These are phyloP conservation scores for Rhodomyrtus psidioides DNA, from an alignment of 441 rosid species.

Conservation along the genomic window DNA sequence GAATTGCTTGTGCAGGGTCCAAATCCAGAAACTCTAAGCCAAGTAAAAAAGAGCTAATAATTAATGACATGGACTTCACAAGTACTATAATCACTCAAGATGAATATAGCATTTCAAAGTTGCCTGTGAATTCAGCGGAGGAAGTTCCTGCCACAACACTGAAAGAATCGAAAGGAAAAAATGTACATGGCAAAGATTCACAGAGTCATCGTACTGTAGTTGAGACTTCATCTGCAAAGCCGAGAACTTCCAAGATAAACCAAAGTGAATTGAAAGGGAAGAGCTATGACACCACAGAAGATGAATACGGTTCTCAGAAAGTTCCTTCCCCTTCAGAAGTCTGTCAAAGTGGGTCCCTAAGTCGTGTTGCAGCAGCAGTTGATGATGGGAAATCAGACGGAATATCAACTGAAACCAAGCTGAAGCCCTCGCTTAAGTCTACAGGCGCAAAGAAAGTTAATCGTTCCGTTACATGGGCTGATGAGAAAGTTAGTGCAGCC, in stretches of 20 bases:
- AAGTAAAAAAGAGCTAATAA: conserved; percentile 19
- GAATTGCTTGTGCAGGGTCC: conserved; percentile 34
- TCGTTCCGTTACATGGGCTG: conserved; percentile 23
- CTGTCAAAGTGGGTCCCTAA: conserved; percentile 9
- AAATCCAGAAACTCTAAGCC: conserved; percentile 21
- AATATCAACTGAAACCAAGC: conserved; percentile 23
- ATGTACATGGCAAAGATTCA: conserved; percentile 12
- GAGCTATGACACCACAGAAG: conserved; percentile 13
- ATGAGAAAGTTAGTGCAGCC: not conserved
- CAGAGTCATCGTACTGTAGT: conserved; percentile 6
- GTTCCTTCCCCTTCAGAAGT: conserved; percentile 21
- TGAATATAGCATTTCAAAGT: conserved; percentile 52
- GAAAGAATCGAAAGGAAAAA: conserved; percentile 18
- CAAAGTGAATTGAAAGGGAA: conserved; percentile 19
- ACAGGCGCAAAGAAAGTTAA: conserved; percentile 39
- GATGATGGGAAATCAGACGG: conserved; percentile 16
- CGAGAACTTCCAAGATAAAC: conserved; percentile 14
- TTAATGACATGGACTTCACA: conserved; percentile 50
- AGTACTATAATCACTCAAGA: conserved; percentile 54
- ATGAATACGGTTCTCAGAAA: conserved; percentile 11
- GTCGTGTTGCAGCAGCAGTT: conserved; percentile 7
- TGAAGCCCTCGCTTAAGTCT: conserved; percentile 65
- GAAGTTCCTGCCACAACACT: conserved; percentile 13
- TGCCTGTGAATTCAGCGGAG: conserved; percentile 21
- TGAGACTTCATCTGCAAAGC: conserved; percentile 24